A percentile compares a stretch with the other conserved stretches of the same genome.
These are phyloP conservation scores for Lagenidium giganteum DNA, from an alignment of 352 stramenopile genomes.

Conservation along the genomic window DNA sequence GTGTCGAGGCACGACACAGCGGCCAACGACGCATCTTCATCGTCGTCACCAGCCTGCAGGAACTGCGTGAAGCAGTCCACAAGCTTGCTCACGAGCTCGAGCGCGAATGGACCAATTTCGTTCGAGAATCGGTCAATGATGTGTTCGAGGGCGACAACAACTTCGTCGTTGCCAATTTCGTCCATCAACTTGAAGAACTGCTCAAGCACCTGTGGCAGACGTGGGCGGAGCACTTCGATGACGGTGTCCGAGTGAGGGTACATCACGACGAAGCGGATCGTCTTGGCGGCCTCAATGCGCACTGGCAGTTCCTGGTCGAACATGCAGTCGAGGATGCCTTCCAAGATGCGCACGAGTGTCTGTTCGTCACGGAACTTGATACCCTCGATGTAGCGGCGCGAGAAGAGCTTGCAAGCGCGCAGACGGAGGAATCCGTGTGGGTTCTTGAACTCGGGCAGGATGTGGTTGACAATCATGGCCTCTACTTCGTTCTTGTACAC, in stretches of 20 bases:
- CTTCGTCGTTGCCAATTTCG: constrained; percentile 98
- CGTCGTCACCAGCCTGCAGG: constrained; percentile 86
- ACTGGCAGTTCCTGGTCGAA: constrained; percentile 95
- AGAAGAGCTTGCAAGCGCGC: constrained; percentile 95
- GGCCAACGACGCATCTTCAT: constrained; percentile 96
- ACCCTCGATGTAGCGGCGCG: constrained; percentile 91
- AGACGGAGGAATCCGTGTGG: constrained; percentile 93
- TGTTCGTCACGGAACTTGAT: constrained; percentile 90
- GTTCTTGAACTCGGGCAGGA: constrained; percentile 96
- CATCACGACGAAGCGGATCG: constrained; percentile 85
- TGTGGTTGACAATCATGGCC: constrained; percentile 91
- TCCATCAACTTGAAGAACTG: constrained; percentile 99
- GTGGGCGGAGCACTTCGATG: constrained; percentile 85
- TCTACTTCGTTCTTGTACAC: constrained; percentile 92
- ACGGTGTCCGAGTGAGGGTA: constrained; percentile 81
- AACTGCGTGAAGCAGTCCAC: constrained; percentile 95
- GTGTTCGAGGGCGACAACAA: constrained; percentile 91
- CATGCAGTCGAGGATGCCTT: constrained; percentile 83
- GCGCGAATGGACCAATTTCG: constrained; percentile 91
- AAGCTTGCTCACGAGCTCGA: constrained; percentile 93
- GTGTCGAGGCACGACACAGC: constrained; percentile 87
- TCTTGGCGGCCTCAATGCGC: constrained; percentile 93
- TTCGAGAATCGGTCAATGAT: constrained; percentile 97
- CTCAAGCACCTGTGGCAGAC: constrained; percentile 93
- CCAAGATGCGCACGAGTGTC: constrained; percentile 77